Base-by-base conservation (phyloP, 176 grass and related monocot genomes). In the Oryza officinalis region DNA sequence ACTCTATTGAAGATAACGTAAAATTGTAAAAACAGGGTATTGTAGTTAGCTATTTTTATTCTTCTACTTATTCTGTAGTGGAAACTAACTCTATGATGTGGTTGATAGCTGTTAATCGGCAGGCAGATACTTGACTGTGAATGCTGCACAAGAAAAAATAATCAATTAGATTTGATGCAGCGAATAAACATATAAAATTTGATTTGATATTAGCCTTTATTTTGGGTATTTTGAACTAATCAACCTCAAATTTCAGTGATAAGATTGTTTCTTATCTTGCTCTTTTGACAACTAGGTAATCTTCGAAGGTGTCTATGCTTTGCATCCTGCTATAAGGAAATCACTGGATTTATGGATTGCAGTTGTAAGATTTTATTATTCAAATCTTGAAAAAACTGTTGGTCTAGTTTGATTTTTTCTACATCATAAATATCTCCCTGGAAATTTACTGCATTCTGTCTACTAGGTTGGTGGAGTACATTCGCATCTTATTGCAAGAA, bases 271-370 rank as follows among this genome's bases (percentile, higher is more conserved):
- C 45, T 78, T 87, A 30, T 65, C 50, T 72, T 80, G 22, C 18
- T 47, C 3, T 70, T 86, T 86, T 81, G 64, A 81, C 23, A 87
- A 32, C 59, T 61, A 98, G 96, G 96, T 98, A 54, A 98, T 98
- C 70, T 98, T 98, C 90, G 96, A 98, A 85, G 96, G 96, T 71
- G 93, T 98, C 79, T 98, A 98, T 81, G 86, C 96, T 54, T 87
- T 98, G 64, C 96, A 98, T 87, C 96, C 96, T 77, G 69, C 88
- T 78, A 95, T 98, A 95, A 87, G 96, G 81, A 95, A 92, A 85
- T 98, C 90, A 35, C 85, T 98, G 68, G 93, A 98, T 85, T 88
- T 98, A 65, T 93, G 96, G 96, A 95, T 98, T 93, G 96, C 91
- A 92, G 96, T 98, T 88, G 96, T 98, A 93, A 92, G 96, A 79